These are phyloP conservation scores for Clavulina sp. DNA, from an alignment of 768 basidiomycete genomes.

Conservation along the genomic window DNA sequence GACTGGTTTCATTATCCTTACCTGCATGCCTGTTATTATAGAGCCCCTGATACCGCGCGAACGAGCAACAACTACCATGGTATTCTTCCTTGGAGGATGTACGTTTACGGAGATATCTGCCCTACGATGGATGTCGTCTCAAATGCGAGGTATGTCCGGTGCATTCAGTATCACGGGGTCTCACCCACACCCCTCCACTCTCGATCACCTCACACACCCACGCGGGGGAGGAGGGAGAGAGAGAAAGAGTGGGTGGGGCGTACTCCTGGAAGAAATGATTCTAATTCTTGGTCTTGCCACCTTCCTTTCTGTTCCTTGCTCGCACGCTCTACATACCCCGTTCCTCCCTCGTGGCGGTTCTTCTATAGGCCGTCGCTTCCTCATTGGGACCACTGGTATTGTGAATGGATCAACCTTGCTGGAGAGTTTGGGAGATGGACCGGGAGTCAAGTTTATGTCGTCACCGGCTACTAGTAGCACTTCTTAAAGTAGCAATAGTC, in stretches of 20 bases:
- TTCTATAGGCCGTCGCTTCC: conserved; percentile 56
- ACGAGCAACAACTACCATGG: conserved; percentile 62
- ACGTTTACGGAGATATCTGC: conserved; percentile 97
- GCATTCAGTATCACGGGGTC: not conserved
- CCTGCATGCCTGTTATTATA: too few species aligned
- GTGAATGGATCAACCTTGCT: conserved; percentile 40
- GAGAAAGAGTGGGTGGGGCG: too few species aligned
- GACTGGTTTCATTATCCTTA: too few species aligned
- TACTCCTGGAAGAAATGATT: too few species aligned
- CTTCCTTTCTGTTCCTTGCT: not conserved
- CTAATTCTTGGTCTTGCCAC: too few species aligned
- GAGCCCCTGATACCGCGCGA: conserved; percentile 20
- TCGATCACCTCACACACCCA: not conserved
- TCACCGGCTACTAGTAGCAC: not conserved
- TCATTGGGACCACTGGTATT: conserved; percentile 86
- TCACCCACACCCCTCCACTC: not conserved
- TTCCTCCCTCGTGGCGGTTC: conserved; percentile 4
- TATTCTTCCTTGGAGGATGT: conserved; percentile 94
- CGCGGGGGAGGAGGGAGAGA: not conserved
- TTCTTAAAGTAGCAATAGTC: not conserved
- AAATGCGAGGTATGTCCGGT: conserved; percentile 57
- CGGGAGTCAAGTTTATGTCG: not conserved
- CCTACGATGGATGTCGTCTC: conserved; percentile 76
- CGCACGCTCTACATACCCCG: conserved; percentile 2
- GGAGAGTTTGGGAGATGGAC: conserved; percentile 9